A percentile compares a stretch with the other conserved stretches of the same genome.
Conservation (phyloP, 768 basidiomycete species). For the Tricholomella constricta region DNA sequence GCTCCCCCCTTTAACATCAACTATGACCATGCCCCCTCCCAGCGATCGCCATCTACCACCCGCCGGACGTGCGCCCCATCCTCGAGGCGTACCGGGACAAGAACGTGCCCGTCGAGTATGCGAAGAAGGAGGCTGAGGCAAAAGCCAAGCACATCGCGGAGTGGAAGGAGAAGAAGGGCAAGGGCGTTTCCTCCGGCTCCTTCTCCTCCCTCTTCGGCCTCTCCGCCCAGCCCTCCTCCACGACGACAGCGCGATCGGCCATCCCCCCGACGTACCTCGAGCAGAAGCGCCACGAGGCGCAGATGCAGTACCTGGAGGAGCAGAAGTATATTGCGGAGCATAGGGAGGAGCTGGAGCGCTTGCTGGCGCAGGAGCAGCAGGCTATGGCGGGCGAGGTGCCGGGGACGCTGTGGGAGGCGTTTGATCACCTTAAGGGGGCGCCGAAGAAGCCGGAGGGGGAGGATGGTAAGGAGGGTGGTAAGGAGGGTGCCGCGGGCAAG, state of each 20-base stretch:
- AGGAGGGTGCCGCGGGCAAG: neutral
- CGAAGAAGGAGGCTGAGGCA: slow-evolving; percentile 80
- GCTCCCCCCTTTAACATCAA: neutral
- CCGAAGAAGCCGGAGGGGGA: slow-evolving; percentile 9
- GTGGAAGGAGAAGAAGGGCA: slow-evolving; percentile 61
- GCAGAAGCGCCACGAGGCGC: slow-evolving; percentile 53
- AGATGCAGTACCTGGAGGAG: slow-evolving; percentile 49
- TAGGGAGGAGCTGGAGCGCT: slow-evolving; percentile 45
- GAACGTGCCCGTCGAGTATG: slow-evolving; percentile 87
- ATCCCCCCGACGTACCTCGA: slow-evolving; percentile 56
- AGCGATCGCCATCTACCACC: slow-evolving; percentile 94
- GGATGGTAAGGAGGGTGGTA: neutral
- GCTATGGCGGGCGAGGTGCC: slow-evolving; percentile 47
- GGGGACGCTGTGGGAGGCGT: slow-evolving; percentile 48
- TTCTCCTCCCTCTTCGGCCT: slow-evolving; percentile 45
- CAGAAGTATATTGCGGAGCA: slow-evolving; percentile 50
- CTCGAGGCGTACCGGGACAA: slow-evolving; percentile 84
- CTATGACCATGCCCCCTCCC: slow-evolving; percentile 2
- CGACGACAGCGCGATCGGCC: neutral
- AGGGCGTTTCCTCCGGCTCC: slow-evolving; percentile 33
- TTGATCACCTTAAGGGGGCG: slow-evolving; percentile 31
- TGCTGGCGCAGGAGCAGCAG: slow-evolving; percentile 41
- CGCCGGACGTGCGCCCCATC: slow-evolving; percentile 85
- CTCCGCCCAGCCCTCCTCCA: slow-evolving; percentile 13
- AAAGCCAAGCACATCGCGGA: slow-evolving; percentile 79